A percentile compares a stretch with the other conserved stretches of the same genome.
These are phyloP conservation scores for Luffa acutangula DNA, from an alignment of 306 rosid genomes.

Conservation along the genomic window DNA sequence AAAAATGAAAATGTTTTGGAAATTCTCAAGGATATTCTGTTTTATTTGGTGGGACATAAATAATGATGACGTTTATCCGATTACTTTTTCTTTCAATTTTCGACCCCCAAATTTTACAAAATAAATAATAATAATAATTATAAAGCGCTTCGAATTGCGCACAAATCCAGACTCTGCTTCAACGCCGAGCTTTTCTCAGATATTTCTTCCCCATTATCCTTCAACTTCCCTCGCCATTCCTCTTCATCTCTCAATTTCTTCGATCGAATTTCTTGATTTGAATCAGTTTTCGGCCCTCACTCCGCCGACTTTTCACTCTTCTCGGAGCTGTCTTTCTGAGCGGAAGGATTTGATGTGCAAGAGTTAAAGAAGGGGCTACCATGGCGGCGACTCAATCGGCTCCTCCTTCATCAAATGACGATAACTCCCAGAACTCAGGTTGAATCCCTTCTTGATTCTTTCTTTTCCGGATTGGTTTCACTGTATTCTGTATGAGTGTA, in stretches of 20 bases:
- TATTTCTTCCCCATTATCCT: neutral
- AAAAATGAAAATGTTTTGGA: neutral
- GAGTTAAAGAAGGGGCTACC: neutral
- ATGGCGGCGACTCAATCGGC: constrained; percentile 13
- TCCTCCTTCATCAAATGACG: constrained; percentile 26
- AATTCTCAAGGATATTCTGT: neutral
- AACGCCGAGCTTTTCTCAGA: neutral
- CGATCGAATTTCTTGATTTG: neutral
- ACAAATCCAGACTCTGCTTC: neutral
- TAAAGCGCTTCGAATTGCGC: neutral
- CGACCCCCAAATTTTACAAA: neutral
- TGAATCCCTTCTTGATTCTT: neutral
- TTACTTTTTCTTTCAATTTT: neutral
- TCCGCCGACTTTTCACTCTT: neutral
- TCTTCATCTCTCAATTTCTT: neutral
- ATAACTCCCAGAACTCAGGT: constrained; percentile 39
- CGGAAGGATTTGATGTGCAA: neutral
- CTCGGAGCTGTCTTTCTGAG: neutral
- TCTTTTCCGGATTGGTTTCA: neutral
- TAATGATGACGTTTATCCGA: neutral
- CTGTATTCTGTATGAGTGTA: neutral
- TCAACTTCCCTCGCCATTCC: neutral
- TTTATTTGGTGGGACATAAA: neutral
- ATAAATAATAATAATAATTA: neutral
- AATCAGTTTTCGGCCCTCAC: neutral